Conservation (phyloP, 164 flowering plant genomes). For the Echeveria elegans region DNA sequence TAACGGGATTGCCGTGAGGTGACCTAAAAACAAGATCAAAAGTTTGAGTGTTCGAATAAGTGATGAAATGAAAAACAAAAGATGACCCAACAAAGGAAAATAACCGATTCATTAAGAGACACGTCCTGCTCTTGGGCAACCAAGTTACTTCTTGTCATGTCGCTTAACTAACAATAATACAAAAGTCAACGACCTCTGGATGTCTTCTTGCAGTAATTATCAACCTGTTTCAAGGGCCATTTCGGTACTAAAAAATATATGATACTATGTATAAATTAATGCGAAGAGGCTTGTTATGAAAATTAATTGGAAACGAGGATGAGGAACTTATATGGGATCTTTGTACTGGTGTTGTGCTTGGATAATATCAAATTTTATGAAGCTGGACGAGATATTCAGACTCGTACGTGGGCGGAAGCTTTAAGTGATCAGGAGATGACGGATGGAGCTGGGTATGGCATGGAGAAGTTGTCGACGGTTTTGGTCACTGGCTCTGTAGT, state of each 20-base stretch:
- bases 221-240: not conserved
- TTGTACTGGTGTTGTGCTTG: not conserved
- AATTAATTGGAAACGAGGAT: not conserved
- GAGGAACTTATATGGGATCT: not conserved
- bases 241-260: not conserved
- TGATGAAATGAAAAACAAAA: no score
- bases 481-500: slow-evolving; percentile 47
- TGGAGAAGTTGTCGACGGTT: slow-evolving; percentile 80
- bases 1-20: no score
- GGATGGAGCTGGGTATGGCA: slow-evolving; percentile 75
- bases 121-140: not conserved
- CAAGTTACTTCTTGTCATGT: not conserved
- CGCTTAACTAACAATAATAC: not conserved
- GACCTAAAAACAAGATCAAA: no score
- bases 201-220: not conserved
- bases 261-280: not conserved
- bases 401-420: slow-evolving; percentile 13
- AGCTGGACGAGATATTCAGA: slow-evolving; percentile 7
- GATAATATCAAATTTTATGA: not conserved
- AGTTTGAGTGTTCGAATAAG: no score
- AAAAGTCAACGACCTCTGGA: slow-evolving; percentile 1
- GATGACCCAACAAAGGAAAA: no score
- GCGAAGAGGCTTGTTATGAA: not conserved
- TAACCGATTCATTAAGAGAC: no score
- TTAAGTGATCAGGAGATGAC: slow-evolving; percentile 36